These are phyloP conservation scores for Stipa capillata DNA, from an alignment of 176 grass and related monocot genomes.

Conservation along the genomic window DNA sequence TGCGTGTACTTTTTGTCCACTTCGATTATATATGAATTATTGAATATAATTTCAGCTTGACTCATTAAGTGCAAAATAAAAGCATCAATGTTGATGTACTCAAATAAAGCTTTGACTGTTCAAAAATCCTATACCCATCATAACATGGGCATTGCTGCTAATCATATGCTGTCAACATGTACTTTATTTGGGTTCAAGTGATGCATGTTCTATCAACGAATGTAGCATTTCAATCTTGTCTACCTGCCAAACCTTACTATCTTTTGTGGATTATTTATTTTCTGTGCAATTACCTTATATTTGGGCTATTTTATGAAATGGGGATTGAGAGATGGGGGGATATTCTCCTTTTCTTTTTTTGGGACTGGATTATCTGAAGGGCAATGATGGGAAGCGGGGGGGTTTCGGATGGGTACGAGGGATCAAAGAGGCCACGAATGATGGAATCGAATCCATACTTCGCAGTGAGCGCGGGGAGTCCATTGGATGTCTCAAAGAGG, in stretches of 20 bases:
- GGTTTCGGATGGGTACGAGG: constrained; percentile 89
- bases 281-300: constrained; percentile 19
- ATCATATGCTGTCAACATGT: background rate
- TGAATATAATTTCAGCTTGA: background rate
- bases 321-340: constrained; percentile 89
- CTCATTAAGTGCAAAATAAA: background rate
- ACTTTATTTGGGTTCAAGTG: background rate
- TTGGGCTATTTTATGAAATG: constrained; percentile 53
- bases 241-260: background rate
- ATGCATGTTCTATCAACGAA: background rate
- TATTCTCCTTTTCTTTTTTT: constrained; percentile 70
- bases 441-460: constrained; percentile 99
- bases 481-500: constrained; percentile 67
- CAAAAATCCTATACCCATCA: background rate
- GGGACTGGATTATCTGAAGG: constrained; percentile 82
- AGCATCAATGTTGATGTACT: background rate
- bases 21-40: background rate
- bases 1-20: background rate
- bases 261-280: background rate
- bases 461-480: constrained; percentile 67
- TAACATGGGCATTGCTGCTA: background rate
- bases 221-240: background rate
- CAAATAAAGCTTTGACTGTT: background rate
- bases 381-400: constrained; percentile 86
- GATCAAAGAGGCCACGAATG: constrained; percentile 98